These are phyloP conservation scores for Suzukiozyma palmioleophila DNA, from an alignment of 1,139 yeast genomes.

Conservation along the genomic window DNA sequence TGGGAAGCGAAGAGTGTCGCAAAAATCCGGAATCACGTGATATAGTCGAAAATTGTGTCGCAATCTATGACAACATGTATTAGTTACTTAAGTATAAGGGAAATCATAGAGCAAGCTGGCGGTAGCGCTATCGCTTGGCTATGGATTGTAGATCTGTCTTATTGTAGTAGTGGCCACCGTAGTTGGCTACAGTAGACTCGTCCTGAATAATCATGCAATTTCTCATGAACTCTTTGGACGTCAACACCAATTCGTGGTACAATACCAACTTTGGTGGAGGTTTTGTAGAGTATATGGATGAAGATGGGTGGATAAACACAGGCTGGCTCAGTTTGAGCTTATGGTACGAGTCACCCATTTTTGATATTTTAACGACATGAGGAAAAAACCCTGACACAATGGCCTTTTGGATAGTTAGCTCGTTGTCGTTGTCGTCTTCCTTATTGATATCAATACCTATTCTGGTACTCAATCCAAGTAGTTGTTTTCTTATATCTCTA, in stretches of 20 bases:
- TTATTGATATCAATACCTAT: constrained; percentile 40
- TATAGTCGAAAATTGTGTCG: neutral
- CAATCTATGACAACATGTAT: neutral
- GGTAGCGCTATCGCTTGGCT: neutral
- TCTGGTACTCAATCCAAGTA: constrained; percentile 56
- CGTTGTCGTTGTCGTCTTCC: constrained; percentile 15
- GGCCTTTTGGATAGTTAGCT: constrained; percentile 54
- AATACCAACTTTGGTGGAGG: constrained; percentile 72
- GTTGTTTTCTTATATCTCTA: constrained; percentile 68
- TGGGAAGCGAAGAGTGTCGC: neutral
- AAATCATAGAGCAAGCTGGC: no score
- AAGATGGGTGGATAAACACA: constrained; percentile 82
- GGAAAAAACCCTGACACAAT: constrained; percentile 81
- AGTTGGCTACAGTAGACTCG: constrained; percentile 16
- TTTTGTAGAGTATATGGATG: constrained; percentile 52
- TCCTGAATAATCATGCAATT: constrained; percentile 73
- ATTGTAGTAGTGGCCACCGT: constrained; percentile 2
- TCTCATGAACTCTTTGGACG: constrained; percentile 86
- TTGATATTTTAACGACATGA: constrained; percentile 66
- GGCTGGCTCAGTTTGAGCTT: constrained; percentile 60
- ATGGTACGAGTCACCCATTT: constrained; percentile 68
- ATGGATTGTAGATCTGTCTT: neutral
- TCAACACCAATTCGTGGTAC: constrained; percentile 81
- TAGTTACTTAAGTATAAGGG: no score
- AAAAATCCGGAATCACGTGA: neutral